These are phyloP conservation scores for Abelmoschus esculentus DNA, from an alignment of 345 rosid genomes.

Conservation along the genomic window DNA sequence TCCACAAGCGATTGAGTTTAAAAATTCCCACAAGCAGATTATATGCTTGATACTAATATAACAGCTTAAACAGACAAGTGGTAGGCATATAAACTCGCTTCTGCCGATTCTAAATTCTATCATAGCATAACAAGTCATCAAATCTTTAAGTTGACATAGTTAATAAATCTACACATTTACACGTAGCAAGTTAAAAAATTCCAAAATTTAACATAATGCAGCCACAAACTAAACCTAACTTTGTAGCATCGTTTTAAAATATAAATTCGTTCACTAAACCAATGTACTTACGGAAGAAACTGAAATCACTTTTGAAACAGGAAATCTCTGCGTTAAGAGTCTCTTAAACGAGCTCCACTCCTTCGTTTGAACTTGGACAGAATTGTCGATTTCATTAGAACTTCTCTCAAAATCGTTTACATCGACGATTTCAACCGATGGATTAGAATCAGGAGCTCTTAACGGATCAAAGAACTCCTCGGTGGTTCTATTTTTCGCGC, in stretches of 20 bases:
- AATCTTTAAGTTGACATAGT: neutral
- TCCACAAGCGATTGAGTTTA: too few species aligned
- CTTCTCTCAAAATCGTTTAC: conserved; percentile 17
- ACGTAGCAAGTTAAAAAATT: neutral
- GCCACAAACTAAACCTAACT: neutral
- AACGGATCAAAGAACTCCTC: conserved; percentile 70
- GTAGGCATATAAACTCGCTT: neutral
- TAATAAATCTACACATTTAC: neutral
- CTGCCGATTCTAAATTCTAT: neutral
- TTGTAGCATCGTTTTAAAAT: neutral
- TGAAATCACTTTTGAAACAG: conserved; percentile 65
- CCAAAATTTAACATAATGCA: neutral
- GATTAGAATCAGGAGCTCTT: conserved; percentile 30
- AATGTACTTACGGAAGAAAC: conserved; percentile 50
- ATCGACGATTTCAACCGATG: conserved; percentile 21
- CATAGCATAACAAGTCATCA: neutral
- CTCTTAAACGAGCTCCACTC: conserved; percentile 82
- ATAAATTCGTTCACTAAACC: neutral
- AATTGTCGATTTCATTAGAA: conserved; percentile 21
- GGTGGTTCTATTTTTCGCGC: conserved; percentile 17
- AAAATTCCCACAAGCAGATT: neutral
- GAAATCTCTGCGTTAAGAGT: conserved; percentile 75
- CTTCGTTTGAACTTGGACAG: conserved; percentile 29
- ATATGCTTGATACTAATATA: neutral
- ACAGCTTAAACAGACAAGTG: neutral